Conservation (phyloP, 1,284 basidiomycete species). For the Ceratobasidium sp. region DNA sequence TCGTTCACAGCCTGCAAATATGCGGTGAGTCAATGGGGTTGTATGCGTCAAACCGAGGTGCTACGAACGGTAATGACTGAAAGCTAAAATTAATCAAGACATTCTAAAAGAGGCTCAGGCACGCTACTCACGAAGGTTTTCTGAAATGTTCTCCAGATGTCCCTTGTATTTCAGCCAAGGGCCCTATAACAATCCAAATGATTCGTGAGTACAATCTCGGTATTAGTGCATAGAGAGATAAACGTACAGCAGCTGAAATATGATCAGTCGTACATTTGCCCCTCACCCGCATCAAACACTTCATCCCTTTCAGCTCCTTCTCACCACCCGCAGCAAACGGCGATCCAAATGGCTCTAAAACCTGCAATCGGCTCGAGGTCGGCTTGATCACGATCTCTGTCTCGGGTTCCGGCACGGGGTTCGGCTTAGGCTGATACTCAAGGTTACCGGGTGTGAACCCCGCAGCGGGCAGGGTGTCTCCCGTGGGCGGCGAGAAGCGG, state of each 20-base stretch:
- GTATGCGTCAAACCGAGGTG: not conserved
- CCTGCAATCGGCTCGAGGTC: conserved; percentile 87
- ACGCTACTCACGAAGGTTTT: conserved; percentile 82
- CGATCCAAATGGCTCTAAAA: conserved; percentile 86
- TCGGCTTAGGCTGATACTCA: conserved; percentile 81
- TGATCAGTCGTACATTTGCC: conserved; percentile 99
- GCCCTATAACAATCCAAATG: conserved; percentile 63
- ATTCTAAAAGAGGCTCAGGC: conserved; percentile 53
- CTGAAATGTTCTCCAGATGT: conserved; percentile 94
- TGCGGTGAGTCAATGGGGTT: not conserved
- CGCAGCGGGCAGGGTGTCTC: conserved; percentile 82
- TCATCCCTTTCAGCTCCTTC: conserved; percentile 83
- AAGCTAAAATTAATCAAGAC: conserved; percentile 53
- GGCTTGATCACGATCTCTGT: conserved; percentile 82
- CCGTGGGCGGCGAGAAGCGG: conserved; percentile 86
- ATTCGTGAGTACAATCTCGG: too few relatives aligned
- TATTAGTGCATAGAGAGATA: not conserved
- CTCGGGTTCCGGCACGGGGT: conserved; percentile 79
- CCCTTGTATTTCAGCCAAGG: conserved; percentile 99
- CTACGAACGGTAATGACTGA: conserved; percentile 66
- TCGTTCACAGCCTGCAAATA: conserved; percentile 84
- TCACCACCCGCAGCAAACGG: conserved; percentile 72
- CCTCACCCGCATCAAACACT: conserved; percentile 88
- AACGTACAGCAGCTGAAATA: conserved; percentile 88
- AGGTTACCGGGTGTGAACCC: conserved; percentile 86